Evolutionary conservation across 352 stramenopile genomes (phyloP).

Genomic region (Phytophthora sansomeana): DNA sequence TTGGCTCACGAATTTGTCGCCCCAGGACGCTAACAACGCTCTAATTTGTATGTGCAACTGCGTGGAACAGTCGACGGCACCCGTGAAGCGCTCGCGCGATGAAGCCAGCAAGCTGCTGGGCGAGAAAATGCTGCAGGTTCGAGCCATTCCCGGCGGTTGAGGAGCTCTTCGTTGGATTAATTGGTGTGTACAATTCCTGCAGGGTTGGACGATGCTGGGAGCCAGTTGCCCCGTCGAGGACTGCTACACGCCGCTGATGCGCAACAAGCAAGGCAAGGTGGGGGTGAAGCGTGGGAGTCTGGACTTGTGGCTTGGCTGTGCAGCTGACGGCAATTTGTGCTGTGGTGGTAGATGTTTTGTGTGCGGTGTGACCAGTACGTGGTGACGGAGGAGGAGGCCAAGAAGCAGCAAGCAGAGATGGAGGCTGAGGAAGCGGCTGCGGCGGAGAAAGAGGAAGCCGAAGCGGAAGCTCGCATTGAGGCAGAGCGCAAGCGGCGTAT

Average conservation of each 20-base stretch:
- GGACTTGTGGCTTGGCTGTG: not conserved
- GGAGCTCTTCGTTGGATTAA: not conserved
- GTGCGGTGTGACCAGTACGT: slow-evolving; percentile 80
- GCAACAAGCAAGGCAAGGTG: slow-evolving; percentile 75
- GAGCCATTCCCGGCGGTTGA: not conserved
- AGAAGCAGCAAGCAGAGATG: slow-evolving; percentile 56
- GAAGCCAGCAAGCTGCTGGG: slow-evolving; percentile 77
- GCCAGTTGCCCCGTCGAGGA: slow-evolving; percentile 69
- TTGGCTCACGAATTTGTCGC: not conserved
- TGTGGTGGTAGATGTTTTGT: slow-evolving; percentile 66
- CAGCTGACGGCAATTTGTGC: not conserved
- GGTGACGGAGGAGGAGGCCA: slow-evolving; percentile 76
- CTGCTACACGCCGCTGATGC: slow-evolving; percentile 84
- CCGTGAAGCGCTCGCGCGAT: slow-evolving; percentile 57
- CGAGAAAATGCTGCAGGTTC: slow-evolving; percentile 85
- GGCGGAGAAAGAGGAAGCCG: slow-evolving; percentile 49
- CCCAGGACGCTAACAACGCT: not conserved
- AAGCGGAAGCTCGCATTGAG: slow-evolving; percentile 43
- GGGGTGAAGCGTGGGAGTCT: not conserved
- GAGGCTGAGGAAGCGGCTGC: slow-evolving; percentile 49
- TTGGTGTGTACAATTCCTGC: not conserved
- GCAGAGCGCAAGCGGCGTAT: slow-evolving; percentile 54
- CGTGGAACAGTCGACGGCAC: slow-evolving; percentile 1
- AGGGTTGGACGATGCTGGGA: slow-evolving; percentile 85
- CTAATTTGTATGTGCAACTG: slow-evolving; percentile 1